Evolutionary conservation across 257 asterid genomes (phyloP).

Genomic region (Handroanthus guayacan): DNA sequence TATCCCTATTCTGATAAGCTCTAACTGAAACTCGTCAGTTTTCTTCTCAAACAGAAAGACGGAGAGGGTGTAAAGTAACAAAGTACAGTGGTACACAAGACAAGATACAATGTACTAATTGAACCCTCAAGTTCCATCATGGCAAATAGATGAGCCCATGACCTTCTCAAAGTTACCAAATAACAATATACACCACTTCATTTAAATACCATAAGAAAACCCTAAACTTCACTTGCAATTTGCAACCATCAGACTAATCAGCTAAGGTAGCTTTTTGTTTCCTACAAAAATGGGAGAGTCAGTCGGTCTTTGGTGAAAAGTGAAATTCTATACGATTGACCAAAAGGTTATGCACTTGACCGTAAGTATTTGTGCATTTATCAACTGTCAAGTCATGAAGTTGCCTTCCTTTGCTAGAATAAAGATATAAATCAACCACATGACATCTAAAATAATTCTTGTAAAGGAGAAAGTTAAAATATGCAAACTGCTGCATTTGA

Average conservation of each 20-base stretch:
- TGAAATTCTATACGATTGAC: not conserved
- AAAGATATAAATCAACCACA: not conserved
- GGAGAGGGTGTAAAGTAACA: not conserved
- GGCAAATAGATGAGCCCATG: not conserved
- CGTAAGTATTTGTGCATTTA: not conserved
- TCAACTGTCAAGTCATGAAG: not conserved
- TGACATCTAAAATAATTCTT: conserved; percentile 12
- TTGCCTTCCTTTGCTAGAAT: not conserved
- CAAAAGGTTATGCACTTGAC: not conserved
- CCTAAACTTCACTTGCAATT: not conserved
- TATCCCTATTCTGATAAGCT: conserved; percentile 8
- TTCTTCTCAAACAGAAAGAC: not conserved
- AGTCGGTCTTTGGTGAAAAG: not conserved
- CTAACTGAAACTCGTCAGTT: not conserved
- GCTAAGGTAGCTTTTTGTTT: not conserved
- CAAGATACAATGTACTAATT: not conserved
- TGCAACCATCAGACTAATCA: conserved; percentile 12
- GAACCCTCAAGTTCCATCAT: not conserved
- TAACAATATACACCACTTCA: not conserved
- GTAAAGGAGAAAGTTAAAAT: not conserved
- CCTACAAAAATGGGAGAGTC: not conserved
- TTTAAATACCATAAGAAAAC: not conserved
- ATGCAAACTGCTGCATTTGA: not conserved
- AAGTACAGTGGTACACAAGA: not conserved
- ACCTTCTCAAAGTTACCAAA: not conserved